Evolutionary conservation across 306 rosid genomes (phyloP).

Genomic region (Cyamopsis tetragonoloba): DNA sequence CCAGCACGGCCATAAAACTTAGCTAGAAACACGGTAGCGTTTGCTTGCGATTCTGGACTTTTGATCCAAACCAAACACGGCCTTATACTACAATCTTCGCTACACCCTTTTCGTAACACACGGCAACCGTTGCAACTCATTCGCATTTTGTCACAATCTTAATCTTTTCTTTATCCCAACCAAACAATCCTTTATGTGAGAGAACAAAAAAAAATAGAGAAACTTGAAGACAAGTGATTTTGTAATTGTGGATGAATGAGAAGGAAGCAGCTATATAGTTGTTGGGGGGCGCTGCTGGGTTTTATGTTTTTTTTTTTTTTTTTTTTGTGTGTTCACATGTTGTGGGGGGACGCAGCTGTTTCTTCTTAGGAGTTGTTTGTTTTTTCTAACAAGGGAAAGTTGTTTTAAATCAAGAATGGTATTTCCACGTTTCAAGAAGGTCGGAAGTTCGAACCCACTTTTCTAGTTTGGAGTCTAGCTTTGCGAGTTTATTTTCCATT

Average conservation of each 20-base stretch:
- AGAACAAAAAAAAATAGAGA: no score
- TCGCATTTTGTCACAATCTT: constrained; percentile 51
- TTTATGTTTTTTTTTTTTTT: no score
- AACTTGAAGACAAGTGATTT: not conserved
- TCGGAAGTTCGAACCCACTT: constrained; percentile 32
- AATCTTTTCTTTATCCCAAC: not conserved
- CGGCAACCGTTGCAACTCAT: constrained; percentile 97
- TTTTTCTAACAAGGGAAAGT: not conserved
- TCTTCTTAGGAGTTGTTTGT: not conserved
- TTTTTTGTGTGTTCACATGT: no score
- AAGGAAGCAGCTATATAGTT: constrained; percentile 20
- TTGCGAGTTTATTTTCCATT: not conserved
- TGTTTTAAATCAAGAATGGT: no score
- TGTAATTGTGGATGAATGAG: not conserved
- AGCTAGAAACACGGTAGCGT: constrained; percentile 91
- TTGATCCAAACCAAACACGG: constrained; percentile 94
- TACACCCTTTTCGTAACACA: constrained; percentile 82
- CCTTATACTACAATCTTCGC: constrained; percentile 81
- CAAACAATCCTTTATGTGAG: not conserved
- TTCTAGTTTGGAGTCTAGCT: not conserved
- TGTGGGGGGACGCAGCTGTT: constrained; percentile 53
- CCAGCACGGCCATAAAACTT: constrained; percentile 99
- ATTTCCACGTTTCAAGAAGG: constrained; percentile 49
- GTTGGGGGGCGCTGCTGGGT: constrained; percentile 50
- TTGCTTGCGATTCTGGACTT: constrained; percentile 75